Evolutionary conservation across 2,329 filamentous ascomycete genomes (phyloP).

Genomic region (Trichoderma sp.): DNA sequence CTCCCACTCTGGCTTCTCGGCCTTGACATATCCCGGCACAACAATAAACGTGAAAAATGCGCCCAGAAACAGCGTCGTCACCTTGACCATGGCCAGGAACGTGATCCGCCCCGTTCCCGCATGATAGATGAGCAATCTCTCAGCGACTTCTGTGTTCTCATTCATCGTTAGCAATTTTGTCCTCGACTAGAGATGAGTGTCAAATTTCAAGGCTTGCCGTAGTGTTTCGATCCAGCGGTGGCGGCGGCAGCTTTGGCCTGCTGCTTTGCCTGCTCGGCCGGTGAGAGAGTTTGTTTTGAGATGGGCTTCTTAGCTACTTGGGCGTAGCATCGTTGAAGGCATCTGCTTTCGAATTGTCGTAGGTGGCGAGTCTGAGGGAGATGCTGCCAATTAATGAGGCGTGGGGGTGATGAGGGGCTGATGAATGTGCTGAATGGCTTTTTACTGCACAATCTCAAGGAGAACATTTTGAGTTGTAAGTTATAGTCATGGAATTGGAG

Average conservation of each 20-base stretch:
- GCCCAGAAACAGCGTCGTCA: slow-evolving; percentile 70
- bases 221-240: slow-evolving; percentile 26
- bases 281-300: slow-evolving; percentile 20
- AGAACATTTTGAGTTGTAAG: slow-evolving; percentile 12
- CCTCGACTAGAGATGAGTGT: not conserved
- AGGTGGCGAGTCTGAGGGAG: not conserved
- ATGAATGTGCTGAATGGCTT: not conserved
- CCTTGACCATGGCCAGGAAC: slow-evolving; percentile 69
- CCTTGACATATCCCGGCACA: slow-evolving; percentile 58
- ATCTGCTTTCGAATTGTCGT: slow-evolving; percentile 26
- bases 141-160: slow-evolving; percentile 49
- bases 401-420: not conserved
- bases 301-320: slow-evolving; percentile 17
- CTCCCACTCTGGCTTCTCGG: slow-evolving; percentile 40
- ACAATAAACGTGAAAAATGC: slow-evolving; percentile 65
- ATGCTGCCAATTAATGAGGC: not conserved
- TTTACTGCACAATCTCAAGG: not conserved
- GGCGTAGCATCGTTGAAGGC: slow-evolving; percentile 32
- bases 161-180: not conserved
- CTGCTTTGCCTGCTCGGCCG: slow-evolving; percentile 31
- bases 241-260: slow-evolving; percentile 32
- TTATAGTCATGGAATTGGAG: not conserved
- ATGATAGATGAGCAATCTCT: slow-evolving; percentile 71
- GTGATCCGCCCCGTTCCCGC: slow-evolving; percentile 67
- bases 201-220: slow-evolving; percentile 24